Conservation (phyloP, 139 green algal species). For the Spirogloea muscicola region DNA sequence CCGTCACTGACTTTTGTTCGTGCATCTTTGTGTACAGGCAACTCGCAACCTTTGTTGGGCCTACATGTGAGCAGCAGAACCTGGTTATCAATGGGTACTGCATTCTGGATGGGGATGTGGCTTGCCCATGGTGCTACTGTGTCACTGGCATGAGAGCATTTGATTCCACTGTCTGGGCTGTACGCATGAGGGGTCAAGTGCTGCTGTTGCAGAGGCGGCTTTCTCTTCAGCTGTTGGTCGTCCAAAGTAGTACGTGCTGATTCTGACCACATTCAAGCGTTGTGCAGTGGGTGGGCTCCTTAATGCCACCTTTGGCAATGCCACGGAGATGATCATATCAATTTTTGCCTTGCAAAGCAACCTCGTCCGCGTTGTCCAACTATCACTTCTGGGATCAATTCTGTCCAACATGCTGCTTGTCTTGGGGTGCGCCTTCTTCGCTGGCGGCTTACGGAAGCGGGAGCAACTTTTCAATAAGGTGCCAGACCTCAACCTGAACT, state of each 20-base stretch:
- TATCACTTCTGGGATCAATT: slow-evolving; percentile 72
- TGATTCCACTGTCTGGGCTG: too few relatives aligned
- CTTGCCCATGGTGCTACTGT: too few relatives aligned
- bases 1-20: too few relatives aligned
- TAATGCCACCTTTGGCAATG: slow-evolving; percentile 92
- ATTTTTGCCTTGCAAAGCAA: slow-evolving; percentile 55
- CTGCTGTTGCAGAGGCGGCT: not conserved
- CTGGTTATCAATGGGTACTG: too few relatives aligned
- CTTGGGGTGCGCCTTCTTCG: slow-evolving; percentile 71
- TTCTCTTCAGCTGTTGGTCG: not conserved
- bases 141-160: too few relatives aligned
- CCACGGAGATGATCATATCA: slow-evolving; percentile 90
- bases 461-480: slow-evolving; percentile 60
- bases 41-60: too few relatives aligned
- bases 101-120: too few relatives aligned
- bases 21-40: too few relatives aligned
- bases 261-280: too few relatives aligned
- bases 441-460: slow-evolving; percentile 61
- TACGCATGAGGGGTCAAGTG: not conserved
- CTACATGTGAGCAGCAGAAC: too few relatives aligned
- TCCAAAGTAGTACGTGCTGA: not conserved
- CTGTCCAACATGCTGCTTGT: slow-evolving; percentile 79
- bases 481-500: too few relatives aligned
- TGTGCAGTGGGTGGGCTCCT: slow-evolving; percentile 53
- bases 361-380: slow-evolving; percentile 70